Percentiles rank a stretch among this genome's conserved stretches.
Conservation (phyloP, 768 basidiomycete species). For the Boletales sp. region DNA sequence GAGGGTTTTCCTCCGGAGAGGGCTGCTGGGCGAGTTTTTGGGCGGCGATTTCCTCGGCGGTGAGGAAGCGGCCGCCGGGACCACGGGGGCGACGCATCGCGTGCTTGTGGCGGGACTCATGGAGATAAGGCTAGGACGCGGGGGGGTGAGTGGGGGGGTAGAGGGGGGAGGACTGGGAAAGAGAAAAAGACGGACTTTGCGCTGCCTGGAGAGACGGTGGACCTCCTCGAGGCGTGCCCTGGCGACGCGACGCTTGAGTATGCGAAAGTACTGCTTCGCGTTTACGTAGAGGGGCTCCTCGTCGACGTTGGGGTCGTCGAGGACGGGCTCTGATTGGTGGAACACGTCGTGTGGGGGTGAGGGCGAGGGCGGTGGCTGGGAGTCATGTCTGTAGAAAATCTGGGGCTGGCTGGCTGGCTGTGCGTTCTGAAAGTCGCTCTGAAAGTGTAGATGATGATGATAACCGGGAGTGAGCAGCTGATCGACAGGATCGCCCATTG, state of each 20-base stretch:
- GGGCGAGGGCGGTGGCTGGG: conserved; percentile 27
- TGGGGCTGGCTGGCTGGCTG: conserved; percentile 21
- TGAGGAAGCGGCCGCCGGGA: conserved; percentile 96
- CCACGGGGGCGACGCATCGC: conserved; percentile 97
- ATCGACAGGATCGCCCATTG: conserved; percentile 56
- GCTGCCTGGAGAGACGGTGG: conserved; percentile 85
- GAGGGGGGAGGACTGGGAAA: background rate
- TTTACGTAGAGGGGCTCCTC: conserved; percentile 99
- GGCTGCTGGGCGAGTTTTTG: conserved; percentile 49
- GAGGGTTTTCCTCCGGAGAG: conserved; percentile 20
- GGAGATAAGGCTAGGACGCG: conserved; percentile 80
- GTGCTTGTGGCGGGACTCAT: conserved; percentile 97
- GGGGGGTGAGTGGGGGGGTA: conserved; percentile 7
- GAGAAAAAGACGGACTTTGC: conserved; percentile 60
- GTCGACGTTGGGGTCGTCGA: conserved; percentile 55
- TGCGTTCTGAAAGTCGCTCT: conserved; percentile 25
- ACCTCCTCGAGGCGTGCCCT: conserved; percentile 91
- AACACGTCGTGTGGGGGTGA: conserved; percentile 30
- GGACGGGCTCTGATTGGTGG: conserved; percentile 29
- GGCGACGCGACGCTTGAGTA: conserved; percentile 91
- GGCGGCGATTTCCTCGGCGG: conserved; percentile 90
- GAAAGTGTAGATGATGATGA: conserved; percentile 38
- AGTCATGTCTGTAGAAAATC: conserved; percentile 21
- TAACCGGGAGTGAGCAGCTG: conserved; percentile 59
- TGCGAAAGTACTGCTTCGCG: conserved; percentile 98